These are phyloP conservation scores for Globomyces sp. DNA, from an alignment of 371 early-diverging fungal species.

Conservation along the genomic window DNA sequence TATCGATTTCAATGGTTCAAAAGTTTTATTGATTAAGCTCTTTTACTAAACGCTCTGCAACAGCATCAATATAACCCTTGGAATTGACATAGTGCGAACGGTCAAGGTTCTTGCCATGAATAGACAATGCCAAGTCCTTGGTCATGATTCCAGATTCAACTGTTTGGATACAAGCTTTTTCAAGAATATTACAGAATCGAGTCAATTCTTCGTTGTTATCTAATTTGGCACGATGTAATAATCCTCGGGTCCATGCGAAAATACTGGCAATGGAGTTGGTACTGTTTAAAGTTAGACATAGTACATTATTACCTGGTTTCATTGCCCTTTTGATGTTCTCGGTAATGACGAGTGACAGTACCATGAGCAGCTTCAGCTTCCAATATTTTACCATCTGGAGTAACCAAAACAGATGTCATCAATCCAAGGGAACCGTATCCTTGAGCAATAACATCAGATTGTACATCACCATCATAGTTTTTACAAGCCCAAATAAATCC, in stretches of 20 bases:
- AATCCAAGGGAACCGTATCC: slow-evolving; percentile 72
- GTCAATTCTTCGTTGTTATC: slow-evolving; percentile 77
- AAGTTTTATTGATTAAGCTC: too few species aligned
- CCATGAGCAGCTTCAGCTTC: slow-evolving; percentile 98
- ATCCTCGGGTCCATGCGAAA: slow-evolving; percentile 97
- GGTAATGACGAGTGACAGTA: slow-evolving; percentile 96
- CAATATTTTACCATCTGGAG: slow-evolving; percentile 92
- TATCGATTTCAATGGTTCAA: too few species aligned
- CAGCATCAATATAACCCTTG: slow-evolving; percentile 47
- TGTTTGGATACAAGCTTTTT: slow-evolving; percentile 84
- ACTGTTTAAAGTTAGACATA: slow-evolving; percentile 34
- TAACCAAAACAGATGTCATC: slow-evolving; percentile 94
- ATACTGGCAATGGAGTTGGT: slow-evolving; percentile 98
- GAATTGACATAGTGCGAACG: slow-evolving; percentile 50
- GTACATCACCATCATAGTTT: slow-evolving; percentile 92
- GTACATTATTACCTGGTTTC: slow-evolving; percentile 29
- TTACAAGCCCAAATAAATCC: slow-evolving; percentile 95
- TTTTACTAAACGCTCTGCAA: slow-evolving; percentile 22
- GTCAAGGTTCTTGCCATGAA: slow-evolving; percentile 73
- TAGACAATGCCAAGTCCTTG: slow-evolving; percentile 93
- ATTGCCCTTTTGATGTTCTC: slow-evolving; percentile 87
- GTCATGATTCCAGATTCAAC: slow-evolving; percentile 89
- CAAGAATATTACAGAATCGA: slow-evolving; percentile 77
- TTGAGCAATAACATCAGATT: slow-evolving; percentile 94
- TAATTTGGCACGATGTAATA: slow-evolving; percentile 92